Base-by-base conservation (phyloP, 352 stramenopile species). In the Phytophthora hibernalis region DNA sequence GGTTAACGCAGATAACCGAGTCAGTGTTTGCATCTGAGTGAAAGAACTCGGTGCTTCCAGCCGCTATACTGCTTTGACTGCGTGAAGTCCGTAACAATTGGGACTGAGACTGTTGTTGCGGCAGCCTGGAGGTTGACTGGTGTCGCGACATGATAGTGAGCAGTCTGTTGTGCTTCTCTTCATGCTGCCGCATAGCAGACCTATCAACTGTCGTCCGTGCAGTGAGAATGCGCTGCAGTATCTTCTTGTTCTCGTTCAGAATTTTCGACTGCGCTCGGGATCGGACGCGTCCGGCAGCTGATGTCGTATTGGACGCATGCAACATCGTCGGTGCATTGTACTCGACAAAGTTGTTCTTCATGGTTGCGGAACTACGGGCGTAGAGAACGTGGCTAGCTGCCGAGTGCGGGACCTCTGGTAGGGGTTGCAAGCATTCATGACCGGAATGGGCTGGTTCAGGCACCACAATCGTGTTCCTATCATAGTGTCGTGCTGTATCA, bases 331-430 rank as follows among this genome's bases (percentile, higher is more conserved):
- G 57, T 16, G 72, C 61, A 31, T 85, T 84, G 28, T 77, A 73
- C 22, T 86, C 74, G n/a, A 66, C 61, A 43, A 86, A 85, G 37
- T 87, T 80, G 37, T 83, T 76, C 3, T 72, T 76, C 70, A 80
- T 85, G 4, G 79, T 86, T 7, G 73, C 73, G 1, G 82, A 80
- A 0, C 50, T 48, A 31, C 70, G 73, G 2, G 68, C 82, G 61
- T 88, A 87, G 0, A 90, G 69, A 13, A 68, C 54, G 30, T 90
- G 82, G n/a, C 67, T 80, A 8, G 59, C 45, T n/a, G 70, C 65
- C 3, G 54, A 64, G 12, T 60, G 55, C 2, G 77, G 77, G 15
- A 79, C 68, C 16, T 76, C 69, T 12, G 71, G 68, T 4, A 72
- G 51, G 0, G 53, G 61, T 13, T 62, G 52, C 21, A 53, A 45